Evolutionary conservation across 192 early-diverging fungal species (phyloP).

Genomic region (Dispira parvispora): DNA sequence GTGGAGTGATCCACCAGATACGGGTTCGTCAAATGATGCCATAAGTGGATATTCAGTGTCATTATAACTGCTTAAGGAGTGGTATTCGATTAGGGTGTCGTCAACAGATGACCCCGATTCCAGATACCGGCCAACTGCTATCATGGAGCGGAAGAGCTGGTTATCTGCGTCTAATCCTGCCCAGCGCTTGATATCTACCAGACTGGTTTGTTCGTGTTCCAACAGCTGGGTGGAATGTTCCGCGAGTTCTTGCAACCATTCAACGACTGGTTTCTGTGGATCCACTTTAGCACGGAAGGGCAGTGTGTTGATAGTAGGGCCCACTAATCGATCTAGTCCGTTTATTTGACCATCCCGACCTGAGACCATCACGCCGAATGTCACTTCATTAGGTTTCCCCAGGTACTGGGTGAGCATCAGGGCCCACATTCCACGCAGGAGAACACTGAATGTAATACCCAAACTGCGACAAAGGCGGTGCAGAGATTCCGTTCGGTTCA

Average conservation of each 20-base stretch:
- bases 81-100: too few relatives aligned
- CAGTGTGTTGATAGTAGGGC: conserved; percentile 3
- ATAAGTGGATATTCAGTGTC: too few relatives aligned
- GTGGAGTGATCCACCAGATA: too few relatives aligned
- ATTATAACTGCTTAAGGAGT: too few relatives aligned
- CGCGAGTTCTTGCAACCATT: background rate
- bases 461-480: background rate
- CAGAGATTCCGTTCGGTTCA: background rate
- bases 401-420: background rate
- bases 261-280: background rate
- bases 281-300: background rate
- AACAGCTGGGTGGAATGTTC: background rate
- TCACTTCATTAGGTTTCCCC: background rate
- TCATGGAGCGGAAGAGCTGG: background rate
- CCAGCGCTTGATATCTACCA: conserved; percentile 5
- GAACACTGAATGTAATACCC: background rate
- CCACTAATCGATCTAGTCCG: conserved; percentile 4
- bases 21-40: too few relatives aligned
- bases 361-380: conserved; percentile 7
- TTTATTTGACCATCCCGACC: background rate
- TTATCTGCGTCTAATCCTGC: background rate
- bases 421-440: conserved; percentile 8
- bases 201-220: background rate
- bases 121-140: background rate
- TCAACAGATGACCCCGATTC: too few relatives aligned